Evolutionary conservation across 371 early-diverging fungal species (phyloP).

Genomic region (Paraphysoderma sedebokerense): DNA sequence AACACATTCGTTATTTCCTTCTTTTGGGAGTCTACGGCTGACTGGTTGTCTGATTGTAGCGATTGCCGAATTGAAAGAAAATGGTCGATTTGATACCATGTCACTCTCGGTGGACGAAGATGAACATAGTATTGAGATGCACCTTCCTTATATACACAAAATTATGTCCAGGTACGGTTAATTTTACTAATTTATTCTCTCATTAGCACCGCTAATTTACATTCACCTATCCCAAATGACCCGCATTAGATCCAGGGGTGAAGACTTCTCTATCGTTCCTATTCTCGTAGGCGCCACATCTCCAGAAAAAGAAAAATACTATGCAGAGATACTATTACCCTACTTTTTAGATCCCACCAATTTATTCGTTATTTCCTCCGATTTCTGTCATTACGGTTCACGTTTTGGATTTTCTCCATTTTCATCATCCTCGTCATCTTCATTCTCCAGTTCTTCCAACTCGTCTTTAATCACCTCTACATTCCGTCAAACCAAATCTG

Average conservation of each 20-base stretch:
- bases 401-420: conserved; percentile 15
- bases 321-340: conserved; percentile 42
- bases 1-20: too few relatives aligned
- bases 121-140: conserved; percentile 94
- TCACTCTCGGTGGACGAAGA: conserved; percentile 49
- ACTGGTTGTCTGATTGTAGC: too few relatives aligned
- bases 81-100: conserved; percentile 50
- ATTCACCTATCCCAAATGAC: too few relatives aligned
- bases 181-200: neutral
- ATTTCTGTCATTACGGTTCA: conserved; percentile 85
- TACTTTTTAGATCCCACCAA: conserved; percentile 48
- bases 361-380: conserved; percentile 77
- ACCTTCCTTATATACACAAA: conserved; percentile 68
- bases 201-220: too few relatives aligned
- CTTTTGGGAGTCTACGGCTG: too few relatives aligned
- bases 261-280: conserved; percentile 50
- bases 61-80: conserved; percentile 9
- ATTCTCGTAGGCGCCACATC: conserved; percentile 65
- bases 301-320: conserved; percentile 27
- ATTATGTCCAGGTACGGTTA: conserved; percentile 40
- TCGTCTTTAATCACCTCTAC: too few relatives aligned
- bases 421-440: neutral
- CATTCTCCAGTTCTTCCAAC: too few relatives aligned
- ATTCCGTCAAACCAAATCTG: too few relatives aligned
- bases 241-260: too few relatives aligned